Conservation (phyloP, 495 filamentous ascomycete species). For the Xylaria longipes region DNA sequence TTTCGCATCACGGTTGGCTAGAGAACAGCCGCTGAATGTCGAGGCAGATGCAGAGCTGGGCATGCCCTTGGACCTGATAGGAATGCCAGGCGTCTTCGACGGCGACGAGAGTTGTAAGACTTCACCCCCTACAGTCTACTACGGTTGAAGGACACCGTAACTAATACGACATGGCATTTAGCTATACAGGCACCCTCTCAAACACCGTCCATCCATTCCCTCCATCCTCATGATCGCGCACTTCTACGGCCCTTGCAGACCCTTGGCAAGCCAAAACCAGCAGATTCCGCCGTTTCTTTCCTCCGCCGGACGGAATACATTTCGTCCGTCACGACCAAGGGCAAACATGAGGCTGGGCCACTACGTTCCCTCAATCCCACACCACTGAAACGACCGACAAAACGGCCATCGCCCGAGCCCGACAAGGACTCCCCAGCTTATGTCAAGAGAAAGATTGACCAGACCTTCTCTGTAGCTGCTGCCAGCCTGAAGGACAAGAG, state of each 20-base stretch:
- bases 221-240: constrained; percentile 81
- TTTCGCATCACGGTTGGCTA: constrained; percentile 84
- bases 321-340: constrained; percentile 66
- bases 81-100: constrained; percentile 91
- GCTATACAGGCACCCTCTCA: constrained; percentile 81
- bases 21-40: constrained; percentile 92
- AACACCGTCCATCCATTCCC: constrained; percentile 69
- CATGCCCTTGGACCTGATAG: constrained; percentile 94
- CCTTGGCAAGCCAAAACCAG: constrained; percentile 75
- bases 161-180: constrained; percentile 45
- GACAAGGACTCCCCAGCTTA: constrained; percentile 77
- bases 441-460: constrained; percentile 80
- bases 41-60: constrained; percentile 97
- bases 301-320: constrained; percentile 96
- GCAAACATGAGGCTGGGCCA: constrained; percentile 38
- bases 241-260: constrained; percentile 81
- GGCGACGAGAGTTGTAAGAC: constrained; percentile 91
- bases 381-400: constrained; percentile 36
- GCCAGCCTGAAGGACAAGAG: constrained; percentile 70
- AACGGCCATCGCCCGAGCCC: constrained; percentile 53
- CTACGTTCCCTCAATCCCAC: constrained; percentile 45
- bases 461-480: constrained; percentile 84
- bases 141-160: constrained; percentile 4
- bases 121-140: not conserved
- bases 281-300: constrained; percentile 81